phyloP scores from a whole-genome alignment of 495 filamentous ascomycete species.

The Aspergillus leporis region DNA sequence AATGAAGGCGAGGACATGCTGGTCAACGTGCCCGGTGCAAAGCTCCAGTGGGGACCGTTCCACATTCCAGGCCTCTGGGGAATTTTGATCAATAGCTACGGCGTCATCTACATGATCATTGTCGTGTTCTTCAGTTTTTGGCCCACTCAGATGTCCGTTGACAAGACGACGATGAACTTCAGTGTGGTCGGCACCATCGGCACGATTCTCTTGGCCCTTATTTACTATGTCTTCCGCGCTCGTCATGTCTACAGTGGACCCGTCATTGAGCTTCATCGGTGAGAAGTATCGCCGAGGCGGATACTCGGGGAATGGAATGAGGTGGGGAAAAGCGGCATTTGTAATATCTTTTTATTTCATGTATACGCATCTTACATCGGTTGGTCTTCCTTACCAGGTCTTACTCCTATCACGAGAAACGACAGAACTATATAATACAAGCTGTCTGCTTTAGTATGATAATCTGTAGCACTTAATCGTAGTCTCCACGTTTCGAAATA shows the following conservation, averaged over 20 bases:
- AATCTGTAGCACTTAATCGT: too few relatives aligned
- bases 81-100: constrained; percentile 42
- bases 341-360: neutral
- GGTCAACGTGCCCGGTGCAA: constrained; percentile 25
- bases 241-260: constrained; percentile 29
- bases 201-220: constrained; percentile 32
- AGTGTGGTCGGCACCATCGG: constrained; percentile 40
- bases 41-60: constrained; percentile 51
- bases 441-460: too few relatives aligned
- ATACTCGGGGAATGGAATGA: neutral
- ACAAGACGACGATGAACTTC: constrained; percentile 48
- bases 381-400: neutral
- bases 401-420: neutral
- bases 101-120: constrained; percentile 36
- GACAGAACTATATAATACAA: neutral
- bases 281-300: too few relatives aligned
- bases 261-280: constrained; percentile 19
- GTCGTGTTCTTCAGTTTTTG: constrained; percentile 48
- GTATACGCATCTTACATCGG: neutral
- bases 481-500: too few relatives aligned
- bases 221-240: constrained; percentile 35
- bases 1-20: constrained; percentile 18
- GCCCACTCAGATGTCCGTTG: constrained; percentile 35
- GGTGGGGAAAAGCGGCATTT: neutral
- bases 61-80: constrained; percentile 46